phyloP scores from a whole-genome alignment of 306 rosid species.

The Castanopsis chinensis region DNA sequence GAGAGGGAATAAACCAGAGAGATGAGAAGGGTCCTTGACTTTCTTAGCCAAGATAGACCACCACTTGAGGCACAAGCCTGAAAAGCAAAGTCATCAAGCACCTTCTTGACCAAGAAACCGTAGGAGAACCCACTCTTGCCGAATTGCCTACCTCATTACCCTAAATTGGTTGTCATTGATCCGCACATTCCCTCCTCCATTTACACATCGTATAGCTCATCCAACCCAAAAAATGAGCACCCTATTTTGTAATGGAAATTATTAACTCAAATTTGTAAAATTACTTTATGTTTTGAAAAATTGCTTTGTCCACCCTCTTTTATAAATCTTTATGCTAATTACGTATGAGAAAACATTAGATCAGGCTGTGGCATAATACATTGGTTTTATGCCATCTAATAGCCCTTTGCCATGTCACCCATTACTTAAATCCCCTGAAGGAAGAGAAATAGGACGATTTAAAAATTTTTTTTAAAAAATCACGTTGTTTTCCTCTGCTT shows the following conservation, averaged over 20 bases:
- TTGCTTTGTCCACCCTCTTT: no score
- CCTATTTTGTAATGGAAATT: conserved; percentile 48
- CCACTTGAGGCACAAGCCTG: conserved; percentile 22
- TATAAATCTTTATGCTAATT: no score
- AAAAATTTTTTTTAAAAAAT: no score
- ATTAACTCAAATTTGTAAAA: no score
- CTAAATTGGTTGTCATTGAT: conserved; percentile 90
- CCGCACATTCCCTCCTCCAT: conserved; percentile 93
- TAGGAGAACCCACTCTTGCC: conserved; percentile 95
- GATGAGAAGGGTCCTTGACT: conserved; percentile 68
- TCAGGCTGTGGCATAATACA: no score
- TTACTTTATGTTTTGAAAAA: no score
- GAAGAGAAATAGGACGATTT: no score
- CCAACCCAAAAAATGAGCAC: conserved; percentile 85
- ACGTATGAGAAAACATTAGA: no score
- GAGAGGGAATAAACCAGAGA: conserved; percentile 57
- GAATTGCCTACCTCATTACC: conserved; percentile 68
- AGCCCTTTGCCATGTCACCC: no score
- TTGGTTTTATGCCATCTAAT: no score
- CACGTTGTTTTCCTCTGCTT: no score
- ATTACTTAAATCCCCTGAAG: no score
- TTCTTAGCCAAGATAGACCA: conserved; percentile 58
- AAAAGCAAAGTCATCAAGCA: conserved; percentile 38
- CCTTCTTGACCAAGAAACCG: conserved; percentile 80
- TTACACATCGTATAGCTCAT: conserved; percentile 81